phyloP scores from a whole-genome alignment of 192 early-diverging fungal genomes.

The Hyaloraphidium curvatum region DNA sequence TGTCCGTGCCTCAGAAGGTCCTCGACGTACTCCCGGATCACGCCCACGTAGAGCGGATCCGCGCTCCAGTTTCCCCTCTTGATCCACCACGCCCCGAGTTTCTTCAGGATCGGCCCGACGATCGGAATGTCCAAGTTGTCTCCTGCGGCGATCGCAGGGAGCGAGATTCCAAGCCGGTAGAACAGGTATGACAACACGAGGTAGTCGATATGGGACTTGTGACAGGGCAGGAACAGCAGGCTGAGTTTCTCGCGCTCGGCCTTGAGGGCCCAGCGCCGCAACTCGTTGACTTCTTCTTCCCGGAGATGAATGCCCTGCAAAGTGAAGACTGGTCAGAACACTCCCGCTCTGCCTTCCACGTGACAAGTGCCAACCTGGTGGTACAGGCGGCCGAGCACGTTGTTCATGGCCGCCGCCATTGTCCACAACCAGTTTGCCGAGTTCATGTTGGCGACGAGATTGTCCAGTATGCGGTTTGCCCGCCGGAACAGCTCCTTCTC shows the following conservation, averaged over 20 bases:
- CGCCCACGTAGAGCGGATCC: slow-evolving; percentile 44
- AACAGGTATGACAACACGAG: slow-evolving; percentile 61
- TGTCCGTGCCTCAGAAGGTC: slow-evolving; percentile 46
- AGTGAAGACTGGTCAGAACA: too few species aligned
- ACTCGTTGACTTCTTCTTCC: slow-evolving; percentile 53
- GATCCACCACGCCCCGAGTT: slow-evolving; percentile 61
- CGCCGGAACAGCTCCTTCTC: too few species aligned
- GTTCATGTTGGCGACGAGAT: too few species aligned
- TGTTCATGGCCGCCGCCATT: slow-evolving; percentile 45
- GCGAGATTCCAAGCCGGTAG: slow-evolving; percentile 52
- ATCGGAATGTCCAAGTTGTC: slow-evolving; percentile 66
- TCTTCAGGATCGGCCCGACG: slow-evolving; percentile 41
- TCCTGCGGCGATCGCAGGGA: slow-evolving; percentile 70
- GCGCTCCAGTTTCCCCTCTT: slow-evolving; percentile 50
- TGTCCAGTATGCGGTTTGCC: too few species aligned
- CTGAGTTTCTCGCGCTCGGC: slow-evolving; percentile 32
- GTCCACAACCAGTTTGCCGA: too few species aligned
- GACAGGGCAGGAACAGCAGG: slow-evolving; percentile 57
- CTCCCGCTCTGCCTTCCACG: too few species aligned
- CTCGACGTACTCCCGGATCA: slow-evolving; percentile 58
- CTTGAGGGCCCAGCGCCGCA: slow-evolving; percentile 10
- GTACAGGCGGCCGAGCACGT: slow-evolving; percentile 56
- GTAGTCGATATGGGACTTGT: slow-evolving; percentile 78
- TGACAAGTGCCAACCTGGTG: too few species aligned
- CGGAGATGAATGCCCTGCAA: slow-evolving; percentile 65